phyloP scores from a whole-genome alignment of 225 moss, liverwort and hornwort genomes.

The Anthoceros angustus region DNA sequence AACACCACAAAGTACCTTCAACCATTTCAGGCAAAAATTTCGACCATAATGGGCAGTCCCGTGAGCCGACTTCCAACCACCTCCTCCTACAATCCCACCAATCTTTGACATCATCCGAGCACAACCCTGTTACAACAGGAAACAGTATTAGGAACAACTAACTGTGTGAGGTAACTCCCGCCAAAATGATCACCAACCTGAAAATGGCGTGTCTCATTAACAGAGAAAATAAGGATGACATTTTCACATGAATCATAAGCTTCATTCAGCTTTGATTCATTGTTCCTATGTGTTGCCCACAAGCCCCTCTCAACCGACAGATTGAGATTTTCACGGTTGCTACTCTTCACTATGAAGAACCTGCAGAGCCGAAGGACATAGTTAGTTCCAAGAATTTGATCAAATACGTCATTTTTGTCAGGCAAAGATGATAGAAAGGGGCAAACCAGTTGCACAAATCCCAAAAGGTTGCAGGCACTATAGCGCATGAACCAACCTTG shows the following conservation, averaged over 20 bases:
- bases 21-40: conserved; percentile 92
- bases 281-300: conserved; percentile 98
- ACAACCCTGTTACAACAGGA: conserved; percentile 43
- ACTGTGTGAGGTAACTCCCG: background rate
- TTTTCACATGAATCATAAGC: conserved; percentile 88
- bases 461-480: background rate
- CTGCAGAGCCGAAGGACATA: conserved; percentile 23
- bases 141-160: background rate
- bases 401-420: background rate
- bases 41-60: conserved; percentile 99
- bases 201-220: conserved; percentile 98
- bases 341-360: conserved; percentile 98
- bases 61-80: conserved; percentile 97
- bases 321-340: conserved; percentile 90
- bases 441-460: background rate
- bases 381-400: background rate
- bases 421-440: background rate
- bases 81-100: conserved; percentile 76
- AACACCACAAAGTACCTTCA: conserved; percentile 38
- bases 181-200: conserved; percentile 37
- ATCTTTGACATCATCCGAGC: conserved; percentile 99
- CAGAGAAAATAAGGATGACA: conserved; percentile 88
- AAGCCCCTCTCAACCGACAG: conserved; percentile 88
- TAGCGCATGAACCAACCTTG: conserved; percentile 49
- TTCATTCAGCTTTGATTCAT: conserved; percentile 88